A percentile compares a stretch with the other conserved stretches of the same genome.
Evolutionary conservation across 2,329 filamentous ascomycete genomes (phyloP).

Genomic region (Blastomyces percursus): DNA sequence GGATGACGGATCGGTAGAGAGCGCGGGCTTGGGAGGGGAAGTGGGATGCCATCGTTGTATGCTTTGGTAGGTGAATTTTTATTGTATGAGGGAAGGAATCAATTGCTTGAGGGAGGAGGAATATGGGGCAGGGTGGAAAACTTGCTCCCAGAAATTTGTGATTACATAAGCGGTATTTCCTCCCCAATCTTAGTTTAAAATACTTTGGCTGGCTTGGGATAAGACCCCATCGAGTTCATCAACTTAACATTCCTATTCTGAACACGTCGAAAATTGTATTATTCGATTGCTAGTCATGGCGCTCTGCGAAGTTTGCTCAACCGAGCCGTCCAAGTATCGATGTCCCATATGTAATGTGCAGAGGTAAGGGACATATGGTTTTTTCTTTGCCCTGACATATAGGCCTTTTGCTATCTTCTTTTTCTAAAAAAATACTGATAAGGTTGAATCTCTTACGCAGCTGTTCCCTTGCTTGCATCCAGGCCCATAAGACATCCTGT

Average conservation of each 20-base stretch:
- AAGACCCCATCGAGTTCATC: not conserved
- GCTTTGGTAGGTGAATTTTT: not conserved
- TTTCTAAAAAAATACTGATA: not conserved
- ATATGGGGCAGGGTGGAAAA: no score
- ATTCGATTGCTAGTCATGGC: slow-evolving; percentile 4
- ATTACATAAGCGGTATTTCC: not conserved
- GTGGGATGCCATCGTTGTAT: slow-evolving; percentile 11
- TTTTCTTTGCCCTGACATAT: not conserved
- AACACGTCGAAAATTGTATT: not conserved
- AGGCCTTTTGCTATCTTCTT: not conserved
- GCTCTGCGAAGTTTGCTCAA: slow-evolving; percentile 22
- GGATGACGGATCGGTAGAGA: slow-evolving; percentile 77
- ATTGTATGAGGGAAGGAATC: not conserved
- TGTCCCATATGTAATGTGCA: slow-evolving; percentile 21
- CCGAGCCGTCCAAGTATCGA: slow-evolving; percentile 22
- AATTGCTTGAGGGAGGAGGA: no score
- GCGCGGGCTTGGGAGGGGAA: slow-evolving; percentile 46
- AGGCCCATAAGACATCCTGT: slow-evolving; percentile 36
- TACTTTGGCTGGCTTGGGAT: not conserved
- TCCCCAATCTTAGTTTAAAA: not conserved
- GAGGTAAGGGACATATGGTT: slow-evolving; percentile 18
- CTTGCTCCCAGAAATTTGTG: not conserved
- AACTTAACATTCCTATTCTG: not conserved
- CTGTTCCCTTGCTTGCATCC: slow-evolving; percentile 38
- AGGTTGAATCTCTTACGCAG: slow-evolving; percentile 18